Evolutionary conservation across 306 rosid genomes (phyloP), one percentile per base, ranked within the genome.

Genomic region (Vigna reflexopilosa): DNA sequence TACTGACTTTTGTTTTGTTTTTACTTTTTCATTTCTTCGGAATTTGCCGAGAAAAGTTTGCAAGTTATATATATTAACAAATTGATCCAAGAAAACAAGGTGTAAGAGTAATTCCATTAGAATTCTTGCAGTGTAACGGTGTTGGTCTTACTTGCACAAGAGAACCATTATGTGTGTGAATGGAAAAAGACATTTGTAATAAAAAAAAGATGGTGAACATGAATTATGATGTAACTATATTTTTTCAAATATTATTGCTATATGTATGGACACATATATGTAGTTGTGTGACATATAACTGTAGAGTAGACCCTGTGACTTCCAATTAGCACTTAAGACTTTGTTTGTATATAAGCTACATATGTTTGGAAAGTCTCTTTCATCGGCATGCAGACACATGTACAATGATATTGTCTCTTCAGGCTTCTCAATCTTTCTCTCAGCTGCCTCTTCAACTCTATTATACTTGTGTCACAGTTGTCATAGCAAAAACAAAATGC

Each of bases 371-470:
- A 38, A 17, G 50, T 63, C 67, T 61, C 22, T 30, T 15, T 61
- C 67, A 61, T 9, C 12, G 13, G 44, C 67, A 30, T 61, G 44
- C 50, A 45, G 5, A 59, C 40, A 58, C 40, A 59, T 59, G 66
- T 40, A 30, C 17, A 13, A 61, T 61, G 44, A 61, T 15, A 61
- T 28, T 61, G 67, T 61, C 67, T 61, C 67, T 61, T 61, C 67
- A 59, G 20, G 20, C 45, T 61, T 14, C 67, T 61, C 44, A 30
- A 61, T 15, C 67, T 61, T 22, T 61, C 22, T 61, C 22, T 26
- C 10, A 12, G n/a, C 17, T 58, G 36, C 38, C 64, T 58, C 38
- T 58, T 58, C 64, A 26, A 26, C 65, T 12, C 65, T 58, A 26
- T 58, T 32, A 6, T 13, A 57, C 65, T 58, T 26, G 11, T 58